Base-by-base conservation (phyloP, 169 alveolate genomes). In the Plasmodium sp. region DNA sequence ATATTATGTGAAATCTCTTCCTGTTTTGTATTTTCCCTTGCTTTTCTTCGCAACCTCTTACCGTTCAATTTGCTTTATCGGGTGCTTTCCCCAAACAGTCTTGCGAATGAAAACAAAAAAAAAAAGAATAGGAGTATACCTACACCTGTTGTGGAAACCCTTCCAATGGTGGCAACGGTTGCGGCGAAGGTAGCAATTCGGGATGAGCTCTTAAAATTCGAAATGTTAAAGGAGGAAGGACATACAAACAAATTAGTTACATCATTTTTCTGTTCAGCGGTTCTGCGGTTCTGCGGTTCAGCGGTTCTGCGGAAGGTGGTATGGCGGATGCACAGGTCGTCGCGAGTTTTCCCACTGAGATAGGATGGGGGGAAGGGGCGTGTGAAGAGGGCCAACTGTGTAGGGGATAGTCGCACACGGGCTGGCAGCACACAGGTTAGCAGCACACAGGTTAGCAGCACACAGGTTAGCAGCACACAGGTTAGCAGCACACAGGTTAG, bases 211-310 rank as follows among this genome's bases (percentile, higher is more conserved):
- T 67, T 67, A 67, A 67, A 67, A 31, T 67, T 67, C 43, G 77
- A n/a, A 22, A 67, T 67, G 39, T 67, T 67, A 27, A 67, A 18
- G 39, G 39, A 22, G n/a, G 39, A 67, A 22, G 5, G n/a, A 67
- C 5, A 67, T 27, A 22, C 77, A 31, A 67, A 67, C 4, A 67
- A 67, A 18, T 67, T 31, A 18, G n/a, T 67, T 31, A 67, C 77
- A 67, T 67, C 77, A 67, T 67, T 67, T 67, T 67, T 67, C 77
- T 67, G 33, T 22, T 67, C n/a, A 67, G 77, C 77, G 77, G 43
- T 18, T 67, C 77, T 18, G 39, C 2, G 12, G n/a, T 22, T 22
- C 27, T 0, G 27, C 27, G 27, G 33, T 22, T 67, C n/a, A 67
- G 77, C 77, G 77, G 43, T 18, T 67, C 77, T 67, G 39, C 2